phyloP scores from a whole-genome alignment of 768 basidiomycete species.

The Pholiota conissans region DNA sequence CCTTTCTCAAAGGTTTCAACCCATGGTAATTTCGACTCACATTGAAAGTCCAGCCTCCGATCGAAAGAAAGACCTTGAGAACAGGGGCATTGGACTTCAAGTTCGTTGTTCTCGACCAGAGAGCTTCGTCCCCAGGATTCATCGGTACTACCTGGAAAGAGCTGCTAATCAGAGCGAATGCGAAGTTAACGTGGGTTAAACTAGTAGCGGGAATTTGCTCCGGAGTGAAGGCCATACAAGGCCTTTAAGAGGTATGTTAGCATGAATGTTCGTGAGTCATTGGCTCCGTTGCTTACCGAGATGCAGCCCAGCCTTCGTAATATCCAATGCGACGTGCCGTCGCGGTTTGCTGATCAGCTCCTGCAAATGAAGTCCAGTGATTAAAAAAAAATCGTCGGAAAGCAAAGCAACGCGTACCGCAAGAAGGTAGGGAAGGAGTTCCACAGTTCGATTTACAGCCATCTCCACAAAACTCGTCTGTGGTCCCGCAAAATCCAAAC shows the following conservation, averaged over 20 bases:
- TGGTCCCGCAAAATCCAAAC: slow-evolving; percentile 18
- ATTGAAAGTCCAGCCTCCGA: slow-evolving; percentile 29
- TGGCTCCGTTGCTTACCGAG: background rate
- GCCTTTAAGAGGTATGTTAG: background rate
- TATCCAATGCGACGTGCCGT: slow-evolving; percentile 23
- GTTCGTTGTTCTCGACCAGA: slow-evolving; percentile 22
- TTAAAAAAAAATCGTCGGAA: background rate
- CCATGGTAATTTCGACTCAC: slow-evolving; percentile 4
- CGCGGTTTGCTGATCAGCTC: slow-evolving; percentile 21
- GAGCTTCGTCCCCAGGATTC: slow-evolving; percentile 17
- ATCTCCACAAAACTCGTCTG: slow-evolving; percentile 8
- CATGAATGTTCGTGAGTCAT: background rate
- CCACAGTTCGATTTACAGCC: slow-evolving; percentile 10
- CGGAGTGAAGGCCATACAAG: slow-evolving; percentile 18
- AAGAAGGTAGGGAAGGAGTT: slow-evolving; percentile 10
- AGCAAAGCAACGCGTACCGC: slow-evolving; percentile 1
- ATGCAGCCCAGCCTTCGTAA: slow-evolving; percentile 17
- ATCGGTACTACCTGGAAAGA: slow-evolving; percentile 22
- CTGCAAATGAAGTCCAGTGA: slow-evolving; percentile 1
- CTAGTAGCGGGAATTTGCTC: slow-evolving; percentile 22
- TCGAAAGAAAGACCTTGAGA: slow-evolving; percentile 23
- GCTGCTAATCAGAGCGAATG: slow-evolving; percentile 23
- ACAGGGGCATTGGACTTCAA: slow-evolving; percentile 22
- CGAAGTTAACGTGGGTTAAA: slow-evolving; percentile 28
- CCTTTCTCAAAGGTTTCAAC: background rate